Conservation (phyloP, 768 basidiomycete species). For the Lyophyllum semitale region DNA sequence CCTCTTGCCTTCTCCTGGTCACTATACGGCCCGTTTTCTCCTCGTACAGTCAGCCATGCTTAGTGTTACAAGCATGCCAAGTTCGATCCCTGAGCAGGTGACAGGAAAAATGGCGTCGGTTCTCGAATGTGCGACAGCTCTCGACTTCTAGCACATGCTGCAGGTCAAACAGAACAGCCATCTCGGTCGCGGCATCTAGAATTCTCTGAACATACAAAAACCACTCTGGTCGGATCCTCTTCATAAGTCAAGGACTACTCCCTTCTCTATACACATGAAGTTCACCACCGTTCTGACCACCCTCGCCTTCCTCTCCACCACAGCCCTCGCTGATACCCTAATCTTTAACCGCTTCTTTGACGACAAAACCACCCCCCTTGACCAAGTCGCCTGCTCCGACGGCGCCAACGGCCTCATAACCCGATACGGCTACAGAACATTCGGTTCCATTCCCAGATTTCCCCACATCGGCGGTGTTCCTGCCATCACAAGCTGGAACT, state of each 20-base stretch:
- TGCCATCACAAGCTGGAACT: conserved; percentile 46
- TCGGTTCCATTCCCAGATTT: conserved; percentile 49
- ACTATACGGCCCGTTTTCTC: background rate
- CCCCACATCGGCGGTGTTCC: conserved; percentile 53
- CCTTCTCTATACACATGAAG: conserved; percentile 11
- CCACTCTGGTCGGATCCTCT: too few relatives aligned
- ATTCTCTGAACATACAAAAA: background rate
- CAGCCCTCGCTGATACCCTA: conserved; percentile 10
- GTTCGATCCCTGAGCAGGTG: background rate
- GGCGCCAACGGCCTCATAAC: conserved; percentile 45
- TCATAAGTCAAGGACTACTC: background rate
- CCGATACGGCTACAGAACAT: conserved; percentile 39
- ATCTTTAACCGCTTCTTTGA: conserved; percentile 48
- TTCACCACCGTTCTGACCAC: conserved; percentile 8
- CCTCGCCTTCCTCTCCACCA: conserved; percentile 14
- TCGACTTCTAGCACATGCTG: too few relatives aligned
- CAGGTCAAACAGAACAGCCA: background rate
- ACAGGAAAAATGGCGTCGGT: too few relatives aligned
- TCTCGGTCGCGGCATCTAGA: background rate
- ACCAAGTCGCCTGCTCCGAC: conserved; percentile 47
- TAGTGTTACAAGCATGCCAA: too few relatives aligned
- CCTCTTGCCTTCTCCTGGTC: conserved; percentile 1
- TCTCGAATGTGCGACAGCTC: too few relatives aligned
- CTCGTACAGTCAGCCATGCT: background rate
- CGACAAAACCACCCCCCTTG: conserved; percentile 28